Percentiles rank a stretch among this genome's conserved stretches.
Evolutionary conservation across 2,329 filamentous ascomycete genomes (phyloP).

Genomic region (Arthrobotrys megalospora): DNA sequence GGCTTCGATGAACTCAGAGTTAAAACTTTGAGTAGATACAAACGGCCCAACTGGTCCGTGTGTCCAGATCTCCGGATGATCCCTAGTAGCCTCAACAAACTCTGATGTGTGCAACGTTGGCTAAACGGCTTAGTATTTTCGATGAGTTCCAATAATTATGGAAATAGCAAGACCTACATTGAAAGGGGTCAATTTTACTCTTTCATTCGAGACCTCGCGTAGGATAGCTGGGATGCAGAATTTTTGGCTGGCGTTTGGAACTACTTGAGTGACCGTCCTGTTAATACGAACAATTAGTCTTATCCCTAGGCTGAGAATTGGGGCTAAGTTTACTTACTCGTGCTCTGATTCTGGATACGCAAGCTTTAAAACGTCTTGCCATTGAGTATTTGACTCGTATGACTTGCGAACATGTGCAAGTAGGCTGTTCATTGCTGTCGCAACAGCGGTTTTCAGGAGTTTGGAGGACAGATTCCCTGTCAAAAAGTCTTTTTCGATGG

Average conservation of each 20-base stretch:
- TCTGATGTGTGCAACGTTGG: constrained; percentile 14
- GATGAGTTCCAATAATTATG: background rate
- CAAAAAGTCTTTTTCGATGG: constrained; percentile 49
- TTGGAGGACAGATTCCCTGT: constrained; percentile 1
- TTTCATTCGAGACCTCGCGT: constrained; percentile 29
- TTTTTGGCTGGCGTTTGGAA: constrained; percentile 14
- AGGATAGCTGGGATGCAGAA: constrained; percentile 33
- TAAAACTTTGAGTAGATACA: constrained; percentile 53
- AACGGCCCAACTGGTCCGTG: constrained; percentile 63
- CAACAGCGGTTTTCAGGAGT: constrained; percentile 20
- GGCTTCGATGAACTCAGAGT: constrained; percentile 49
- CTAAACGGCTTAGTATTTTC: background rate
- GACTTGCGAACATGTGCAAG: constrained; percentile 46
- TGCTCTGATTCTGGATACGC: constrained; percentile 27
- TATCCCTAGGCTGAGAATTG: background rate
- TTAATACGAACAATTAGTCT: background rate
- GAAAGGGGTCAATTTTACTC: constrained; percentile 30
- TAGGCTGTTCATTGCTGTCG: constrained; percentile 33
- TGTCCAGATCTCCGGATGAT: constrained; percentile 62
- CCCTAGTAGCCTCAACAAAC: constrained; percentile 1
- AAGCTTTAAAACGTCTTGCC: constrained; percentile 35
- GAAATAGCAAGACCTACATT: constrained; percentile 13
- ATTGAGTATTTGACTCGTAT: constrained; percentile 35
- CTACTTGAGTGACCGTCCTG: background rate
- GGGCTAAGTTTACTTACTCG: constrained; percentile 2